These are phyloP conservation scores for Shiraia sp. DNA, from an alignment of 2,329 filamentous ascomycete species.

Conservation along the genomic window DNA sequence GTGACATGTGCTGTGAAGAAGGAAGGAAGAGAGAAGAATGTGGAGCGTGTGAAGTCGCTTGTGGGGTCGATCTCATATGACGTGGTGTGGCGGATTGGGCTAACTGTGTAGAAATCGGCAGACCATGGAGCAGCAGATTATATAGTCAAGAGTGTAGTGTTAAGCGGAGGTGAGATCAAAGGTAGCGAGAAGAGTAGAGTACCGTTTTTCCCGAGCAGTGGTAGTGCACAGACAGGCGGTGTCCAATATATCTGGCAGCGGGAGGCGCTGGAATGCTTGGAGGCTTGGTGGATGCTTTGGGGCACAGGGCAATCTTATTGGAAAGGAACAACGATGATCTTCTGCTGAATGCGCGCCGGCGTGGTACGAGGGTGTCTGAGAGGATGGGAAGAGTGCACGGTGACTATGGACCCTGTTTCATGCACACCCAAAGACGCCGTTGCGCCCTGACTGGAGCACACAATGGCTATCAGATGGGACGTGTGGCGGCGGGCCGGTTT, in stretches of 20 bases:
- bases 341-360: slow-evolving; percentile 31
- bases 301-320: slow-evolving; percentile 33
- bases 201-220: slow-evolving; percentile 14
- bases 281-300: slow-evolving; percentile 21
- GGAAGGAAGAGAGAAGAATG: slow-evolving; percentile 20
- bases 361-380: slow-evolving; percentile 27
- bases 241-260: slow-evolving; percentile 39
- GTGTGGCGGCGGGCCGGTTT: slow-evolving; percentile 31
- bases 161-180: slow-evolving; percentile 6
- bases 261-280: slow-evolving; percentile 37
- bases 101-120: neutral
- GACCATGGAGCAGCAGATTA: slow-evolving; percentile 5
- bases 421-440: slow-evolving; percentile 19
- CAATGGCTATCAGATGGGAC: slow-evolving; percentile 28
- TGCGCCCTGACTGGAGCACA: slow-evolving; percentile 20
- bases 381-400: slow-evolving; percentile 24
- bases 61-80: slow-evolving; percentile 32
- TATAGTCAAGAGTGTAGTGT: slow-evolving; percentile 1
- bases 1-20: slow-evolving; percentile 30
- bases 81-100: slow-evolving; percentile 24
- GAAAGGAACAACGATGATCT: slow-evolving; percentile 38
- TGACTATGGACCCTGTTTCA: slow-evolving; percentile 31
- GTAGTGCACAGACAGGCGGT: slow-evolving; percentile 24
- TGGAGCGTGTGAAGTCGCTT: slow-evolving; percentile 23
- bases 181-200: slow-evolving; percentile 8